Evolutionary conservation across 768 basidiomycete genomes (phyloP), one percentile per base, ranked within the genome.

Genomic region (Mycena rebaudengoi): DNA sequence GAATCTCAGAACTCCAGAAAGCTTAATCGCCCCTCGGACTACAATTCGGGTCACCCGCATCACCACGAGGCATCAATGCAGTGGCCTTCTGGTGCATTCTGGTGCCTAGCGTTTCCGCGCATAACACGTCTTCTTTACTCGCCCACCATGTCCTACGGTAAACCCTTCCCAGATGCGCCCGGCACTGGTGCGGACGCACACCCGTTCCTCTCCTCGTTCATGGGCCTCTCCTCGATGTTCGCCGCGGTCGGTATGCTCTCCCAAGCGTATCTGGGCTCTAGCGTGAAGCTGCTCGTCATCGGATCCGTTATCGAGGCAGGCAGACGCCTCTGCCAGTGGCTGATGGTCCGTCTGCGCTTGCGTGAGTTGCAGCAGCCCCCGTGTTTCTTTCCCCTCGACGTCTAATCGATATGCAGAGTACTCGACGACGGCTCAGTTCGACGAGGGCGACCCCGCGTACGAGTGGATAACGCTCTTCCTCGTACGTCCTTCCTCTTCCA

Each of bases 401-500:
- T 14, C 16, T 35, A n/a, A 14, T 56, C 26, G 29, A 29, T 48
- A 7, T 57, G 20, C 61, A 85, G 84, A 79, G 53, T 82, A 79
- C 58, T 79, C 75, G 7, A 78, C 84, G 11, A 81, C 82, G 7
- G 81, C 81, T 0, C 76, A 78, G 33, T 84, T 86, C 60, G 71
- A 73, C n/a, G 75, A 83, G 64, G 80, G 82, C 10, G 83, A 85
- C 62, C 83, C 81, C 0, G 75, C 82, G 1, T 85, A 83, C 60
- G 84, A 85, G 50, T 86, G 84, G 83, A 75, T 86, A 7, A 67
- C 82, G 1, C 70, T 78, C 10, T 81, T 82, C 55, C 67, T 86
- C 51, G 83, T 83, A 45, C 54, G 52, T 51, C n/a, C 30, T 30
- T 20, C 20, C 5, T 26, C 12, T 76, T 67, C 25, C 12, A 21